Percentiles rank a stretch among this genome's conserved stretches.
phyloP scores from a whole-genome alignment of 1,284 basidiomycete species.

The Boletus holoroseus region DNA sequence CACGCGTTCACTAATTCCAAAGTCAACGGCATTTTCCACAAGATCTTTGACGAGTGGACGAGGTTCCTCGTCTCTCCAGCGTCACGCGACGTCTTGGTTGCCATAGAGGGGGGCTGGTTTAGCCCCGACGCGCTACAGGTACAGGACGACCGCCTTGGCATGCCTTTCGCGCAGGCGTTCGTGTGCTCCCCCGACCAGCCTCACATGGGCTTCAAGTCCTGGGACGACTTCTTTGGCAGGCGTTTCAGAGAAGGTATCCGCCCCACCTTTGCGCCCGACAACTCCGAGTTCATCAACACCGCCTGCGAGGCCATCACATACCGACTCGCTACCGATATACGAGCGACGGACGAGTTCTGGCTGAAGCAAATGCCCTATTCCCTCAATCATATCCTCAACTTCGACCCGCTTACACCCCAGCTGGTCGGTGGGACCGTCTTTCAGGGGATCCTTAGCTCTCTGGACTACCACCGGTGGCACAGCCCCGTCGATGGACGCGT shows the following conservation, averaged over 20 bases:
- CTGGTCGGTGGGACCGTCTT: constrained; percentile 36
- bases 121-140: constrained; percentile 32
- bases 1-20: constrained; percentile 40
- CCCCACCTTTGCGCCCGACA: constrained; percentile 32
- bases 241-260: constrained; percentile 38
- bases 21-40: constrained; percentile 38
- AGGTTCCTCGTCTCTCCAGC: constrained; percentile 40
- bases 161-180: constrained; percentile 20
- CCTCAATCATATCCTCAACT: constrained; percentile 36
- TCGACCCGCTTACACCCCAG: constrained; percentile 35
- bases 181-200: constrained; percentile 10
- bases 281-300: constrained; percentile 38
- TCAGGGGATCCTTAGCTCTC: constrained; percentile 33
- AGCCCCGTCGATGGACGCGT: constrained; percentile 49
- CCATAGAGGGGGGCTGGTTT: constrained; percentile 42
- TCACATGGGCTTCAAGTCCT: constrained; percentile 37
- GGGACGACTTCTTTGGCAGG: constrained; percentile 55
- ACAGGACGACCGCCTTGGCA: constrained; percentile 19
- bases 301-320: constrained; percentile 47
- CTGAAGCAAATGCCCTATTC: constrained; percentile 48
- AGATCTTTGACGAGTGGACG: constrained; percentile 46
- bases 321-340: constrained; percentile 34
- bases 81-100: constrained; percentile 39
- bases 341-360: constrained; percentile 41
- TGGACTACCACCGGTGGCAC: constrained; percentile 55